Evolutionary conservation across 164 flowering plant species (phyloP), one percentile per base, ranked within the genome.

Genomic region (Aristolochia contorta): DNA sequence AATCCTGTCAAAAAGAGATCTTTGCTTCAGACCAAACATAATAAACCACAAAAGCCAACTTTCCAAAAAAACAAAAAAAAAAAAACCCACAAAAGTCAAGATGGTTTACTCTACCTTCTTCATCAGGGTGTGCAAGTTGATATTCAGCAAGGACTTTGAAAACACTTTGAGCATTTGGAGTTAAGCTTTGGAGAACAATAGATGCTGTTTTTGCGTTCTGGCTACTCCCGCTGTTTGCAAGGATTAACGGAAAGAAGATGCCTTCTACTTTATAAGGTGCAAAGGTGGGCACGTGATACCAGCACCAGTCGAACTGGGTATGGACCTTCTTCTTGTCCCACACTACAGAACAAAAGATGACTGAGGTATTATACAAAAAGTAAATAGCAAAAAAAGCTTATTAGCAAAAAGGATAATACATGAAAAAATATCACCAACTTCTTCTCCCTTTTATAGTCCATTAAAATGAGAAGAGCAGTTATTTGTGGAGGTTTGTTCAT

Each of bases 261-360:
- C 89, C 86, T 78, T 93, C 97, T 27, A 79, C 76, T 74, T 81
- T 88, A 82, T 90, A 93, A 25, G 96, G 91, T 47, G 85, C 82
- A 64, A 83, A 93, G 1, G 96, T 93, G 3, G 99, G 97, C 62
- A 91, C 91, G 64, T 93, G 97, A 65, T 79, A 72, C 95, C 96
- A 93, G 71, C 77, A 86, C 99, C 99, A 93, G 74, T 86, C 88
- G 72, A 88, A 93, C 66, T 90, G 96, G 47, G 87, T 79, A 67
- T 88, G 86, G 64, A 86, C 96, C 99, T 88, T 88, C 81, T 86
- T 88, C 84, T 93, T 93, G 79, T 93, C 96, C 99, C 97, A 93
- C 76, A 90, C 98, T 93, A 56, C 70, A 69, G 51, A 16, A 21
- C 22, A 37, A 37, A 37, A 51, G 5, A 50, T 54, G 22, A 20